Percentiles rank a stretch among this genome's conserved stretches.
Evolutionary conservation across 305 asterid species (phyloP).

Genomic region (Fraxinus floribunda): DNA sequence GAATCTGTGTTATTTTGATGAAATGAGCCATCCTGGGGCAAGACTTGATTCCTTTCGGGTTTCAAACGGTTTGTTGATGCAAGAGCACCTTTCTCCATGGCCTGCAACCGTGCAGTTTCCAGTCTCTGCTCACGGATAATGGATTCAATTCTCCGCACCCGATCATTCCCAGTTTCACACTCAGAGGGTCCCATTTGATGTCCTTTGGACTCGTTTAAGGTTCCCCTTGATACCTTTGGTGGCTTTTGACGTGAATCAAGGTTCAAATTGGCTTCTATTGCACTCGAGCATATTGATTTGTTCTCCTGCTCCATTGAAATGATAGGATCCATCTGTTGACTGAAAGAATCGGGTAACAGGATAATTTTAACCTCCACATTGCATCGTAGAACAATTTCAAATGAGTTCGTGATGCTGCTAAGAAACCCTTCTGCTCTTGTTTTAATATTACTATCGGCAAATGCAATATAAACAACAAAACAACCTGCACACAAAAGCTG

Average conservation of each 20-base stretch:
- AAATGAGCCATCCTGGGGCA: constrained; percentile 61
- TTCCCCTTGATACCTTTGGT: constrained; percentile 26
- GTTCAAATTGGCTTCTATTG: constrained; percentile 23
- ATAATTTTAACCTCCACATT: constrained; percentile 76
- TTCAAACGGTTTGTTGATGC: constrained; percentile 52
- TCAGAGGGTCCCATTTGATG: constrained; percentile 30
- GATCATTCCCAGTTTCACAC: constrained; percentile 42
- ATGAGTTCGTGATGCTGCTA: constrained; percentile 84
- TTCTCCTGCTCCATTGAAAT: constrained; percentile 25
- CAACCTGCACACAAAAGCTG: constrained; percentile 50
- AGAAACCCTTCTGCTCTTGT: constrained; percentile 82
- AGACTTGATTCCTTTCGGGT: constrained; percentile 83
- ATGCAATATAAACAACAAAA: constrained; percentile 73
- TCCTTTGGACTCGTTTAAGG: constrained; percentile 36
- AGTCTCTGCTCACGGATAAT: constrained; percentile 76
- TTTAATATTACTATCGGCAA: constrained; percentile 60
- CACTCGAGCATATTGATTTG: constrained; percentile 20
- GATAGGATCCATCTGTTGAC: constrained; percentile 25
- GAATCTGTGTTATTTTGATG: constrained; percentile 39
- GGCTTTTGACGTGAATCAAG: constrained; percentile 26
- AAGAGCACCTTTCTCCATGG: constrained; percentile 73
- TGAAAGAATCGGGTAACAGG: constrained; percentile 46
- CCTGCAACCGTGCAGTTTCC: constrained; percentile 93
- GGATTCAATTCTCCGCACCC: constrained; percentile 68
- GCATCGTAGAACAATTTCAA: constrained; percentile 69